Percentiles rank a stretch among this genome's conserved stretches.
phyloP scores from a whole-genome alignment of 345 rosid genomes.

The Lepidium didymum region DNA sequence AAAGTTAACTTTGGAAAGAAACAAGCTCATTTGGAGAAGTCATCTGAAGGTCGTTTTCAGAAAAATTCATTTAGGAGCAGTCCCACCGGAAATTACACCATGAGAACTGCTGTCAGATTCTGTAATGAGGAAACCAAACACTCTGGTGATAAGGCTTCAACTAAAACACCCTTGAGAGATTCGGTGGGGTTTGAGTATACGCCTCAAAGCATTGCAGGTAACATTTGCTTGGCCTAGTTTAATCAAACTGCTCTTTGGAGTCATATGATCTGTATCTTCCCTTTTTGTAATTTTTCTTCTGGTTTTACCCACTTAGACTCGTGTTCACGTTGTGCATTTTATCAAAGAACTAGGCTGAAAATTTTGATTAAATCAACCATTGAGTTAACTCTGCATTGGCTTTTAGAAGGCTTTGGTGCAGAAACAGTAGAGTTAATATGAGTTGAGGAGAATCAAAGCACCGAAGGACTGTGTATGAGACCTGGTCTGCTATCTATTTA shows the following conservation, averaged over 20 bases:
- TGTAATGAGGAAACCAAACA: conserved; percentile 16
- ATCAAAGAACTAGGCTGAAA: not conserved
- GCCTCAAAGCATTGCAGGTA: conserved; percentile 41
- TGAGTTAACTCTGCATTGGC: conserved; percentile 2
- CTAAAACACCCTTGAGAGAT: conserved; percentile 14
- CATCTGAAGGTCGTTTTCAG: conserved; percentile 35
- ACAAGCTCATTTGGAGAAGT: conserved; percentile 25
- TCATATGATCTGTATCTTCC: not conserved
- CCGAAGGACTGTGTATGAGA: not conserved
- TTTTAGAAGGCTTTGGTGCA: conserved; percentile 12
- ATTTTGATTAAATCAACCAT: not conserved
- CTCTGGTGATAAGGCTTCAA: conserved; percentile 23
- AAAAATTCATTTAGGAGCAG: conserved; percentile 14
- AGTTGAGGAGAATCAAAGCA: not conserved
- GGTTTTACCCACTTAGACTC: not conserved
- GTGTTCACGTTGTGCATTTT: not conserved
- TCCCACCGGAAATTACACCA: not conserved
- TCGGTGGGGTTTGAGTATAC: conserved; percentile 21
- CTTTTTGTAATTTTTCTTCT: not conserved
- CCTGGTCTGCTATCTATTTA: conserved; percentile 10
- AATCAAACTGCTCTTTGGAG: not conserved
- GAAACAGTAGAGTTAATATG: conserved; percentile 5
- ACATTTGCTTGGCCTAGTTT: conserved; percentile 8
- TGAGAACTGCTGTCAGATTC: conserved; percentile 13
- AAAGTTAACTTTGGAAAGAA: conserved; percentile 35